phyloP scores from a whole-genome alignment of 495 filamentous ascomycete species.

The Astrothelium macrocarpum region DNA sequence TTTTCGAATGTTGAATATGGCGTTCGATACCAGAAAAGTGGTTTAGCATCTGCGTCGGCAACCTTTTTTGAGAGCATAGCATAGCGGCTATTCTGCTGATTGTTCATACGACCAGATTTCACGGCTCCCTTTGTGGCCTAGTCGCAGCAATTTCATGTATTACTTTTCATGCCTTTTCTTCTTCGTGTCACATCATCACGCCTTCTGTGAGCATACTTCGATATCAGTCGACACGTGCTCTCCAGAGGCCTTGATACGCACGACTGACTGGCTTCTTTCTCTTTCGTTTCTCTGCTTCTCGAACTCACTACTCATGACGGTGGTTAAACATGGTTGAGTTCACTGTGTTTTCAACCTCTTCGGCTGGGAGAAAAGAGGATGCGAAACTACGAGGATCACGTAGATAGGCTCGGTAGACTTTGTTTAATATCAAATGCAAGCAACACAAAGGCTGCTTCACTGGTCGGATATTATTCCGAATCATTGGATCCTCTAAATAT shows the following conservation, averaged over 20 bases:
- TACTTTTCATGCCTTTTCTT: background rate
- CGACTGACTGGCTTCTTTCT: background rate
- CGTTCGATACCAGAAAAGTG: background rate
- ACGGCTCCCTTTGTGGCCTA: background rate
- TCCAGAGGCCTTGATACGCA: background rate
- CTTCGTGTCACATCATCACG: conserved; percentile 2
- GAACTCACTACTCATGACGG: background rate
- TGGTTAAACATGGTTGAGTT: background rate
- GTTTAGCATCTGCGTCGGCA: conserved; percentile 4
- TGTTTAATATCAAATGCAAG: background rate
- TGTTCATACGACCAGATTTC: background rate
- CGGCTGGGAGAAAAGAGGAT: background rate
- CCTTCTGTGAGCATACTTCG: background rate
- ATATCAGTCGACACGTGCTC: background rate
- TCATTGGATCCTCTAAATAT: too few species aligned
- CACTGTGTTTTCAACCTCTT: background rate
- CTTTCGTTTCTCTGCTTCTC: background rate
- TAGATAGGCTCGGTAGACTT: background rate
- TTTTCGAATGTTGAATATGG: conserved; percentile 1
- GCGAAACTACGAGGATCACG: background rate
- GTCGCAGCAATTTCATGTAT: conserved; percentile 1
- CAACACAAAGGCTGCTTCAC: too few species aligned
- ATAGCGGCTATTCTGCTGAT: background rate
- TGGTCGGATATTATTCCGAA: too few species aligned
- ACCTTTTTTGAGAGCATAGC: background rate